Percentiles rank a stretch among this genome's conserved stretches.
phyloP scores from a whole-genome alignment of 1,284 basidiomycete genomes.

The Naganishia albida region DNA sequence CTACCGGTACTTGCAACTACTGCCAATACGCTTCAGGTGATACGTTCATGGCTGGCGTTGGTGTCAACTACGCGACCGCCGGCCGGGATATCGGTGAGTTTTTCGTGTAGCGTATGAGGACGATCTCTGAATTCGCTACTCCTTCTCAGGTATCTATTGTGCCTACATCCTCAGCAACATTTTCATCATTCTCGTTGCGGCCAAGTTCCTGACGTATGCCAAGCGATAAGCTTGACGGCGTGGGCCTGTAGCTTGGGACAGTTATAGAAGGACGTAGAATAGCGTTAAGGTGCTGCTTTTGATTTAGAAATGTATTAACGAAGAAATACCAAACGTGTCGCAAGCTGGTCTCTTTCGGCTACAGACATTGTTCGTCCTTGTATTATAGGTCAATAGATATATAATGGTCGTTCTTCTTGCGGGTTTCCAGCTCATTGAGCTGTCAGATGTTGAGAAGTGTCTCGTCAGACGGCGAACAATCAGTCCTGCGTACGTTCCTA shows the following conservation, averaged over 20 bases:
- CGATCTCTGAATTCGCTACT: too few relatives aligned
- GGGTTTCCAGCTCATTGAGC: too few relatives aligned
- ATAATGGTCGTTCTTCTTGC: too few relatives aligned
- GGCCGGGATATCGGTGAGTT: conserved; percentile 78
- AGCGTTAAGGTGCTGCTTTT: neutral
- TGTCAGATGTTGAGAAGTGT: too few relatives aligned
- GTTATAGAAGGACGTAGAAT: neutral
- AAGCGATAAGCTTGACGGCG: conserved; percentile 6
- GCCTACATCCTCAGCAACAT: conserved; percentile 66
- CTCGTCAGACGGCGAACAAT: too few relatives aligned
- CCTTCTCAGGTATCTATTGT: conserved; percentile 70
- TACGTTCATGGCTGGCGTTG: conserved; percentile 68
- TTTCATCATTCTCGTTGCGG: conserved; percentile 69
- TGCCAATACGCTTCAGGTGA: conserved; percentile 59
- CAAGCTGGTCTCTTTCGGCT: too few relatives aligned
- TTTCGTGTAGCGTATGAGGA: too few relatives aligned
- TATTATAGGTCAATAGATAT: too few relatives aligned
- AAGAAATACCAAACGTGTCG: neutral
- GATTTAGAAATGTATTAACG: neutral
- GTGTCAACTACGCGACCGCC: conserved; percentile 66
- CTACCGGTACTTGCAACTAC: conserved; percentile 51
- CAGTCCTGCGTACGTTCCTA: too few relatives aligned
- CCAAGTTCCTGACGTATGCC: conserved; percentile 63
- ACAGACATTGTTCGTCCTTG: too few relatives aligned
- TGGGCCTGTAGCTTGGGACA: neutral